Evolutionary conservation across 2,329 filamentous ascomycete genomes (phyloP).

Genomic region (Akanthomyces dipterigenus): DNA sequence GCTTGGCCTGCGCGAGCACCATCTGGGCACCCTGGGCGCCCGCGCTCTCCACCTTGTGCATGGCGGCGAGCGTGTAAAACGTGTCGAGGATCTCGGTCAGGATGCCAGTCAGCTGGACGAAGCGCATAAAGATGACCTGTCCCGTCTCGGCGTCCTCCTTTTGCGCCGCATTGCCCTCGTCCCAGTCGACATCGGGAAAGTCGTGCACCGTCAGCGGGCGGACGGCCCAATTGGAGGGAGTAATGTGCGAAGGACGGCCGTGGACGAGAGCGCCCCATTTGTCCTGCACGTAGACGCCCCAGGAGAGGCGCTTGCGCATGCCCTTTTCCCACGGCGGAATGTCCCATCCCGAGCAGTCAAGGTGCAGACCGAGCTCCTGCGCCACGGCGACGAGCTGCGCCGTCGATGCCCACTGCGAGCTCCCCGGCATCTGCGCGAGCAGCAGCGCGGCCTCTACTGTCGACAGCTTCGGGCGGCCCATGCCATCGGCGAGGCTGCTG

Average conservation of each 20-base stretch:
- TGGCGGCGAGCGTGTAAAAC: constrained; percentile 75
- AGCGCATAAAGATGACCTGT: constrained; percentile 64
- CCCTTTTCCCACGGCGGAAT: constrained; percentile 85
- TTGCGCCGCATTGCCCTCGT: constrained; percentile 54
- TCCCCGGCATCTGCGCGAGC: constrained; percentile 66
- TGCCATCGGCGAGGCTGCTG: constrained; percentile 65
- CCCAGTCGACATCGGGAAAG: constrained; percentile 66
- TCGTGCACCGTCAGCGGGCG: constrained; percentile 56
- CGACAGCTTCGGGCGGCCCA: constrained; percentile 75
- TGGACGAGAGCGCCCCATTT: constrained; percentile 83
- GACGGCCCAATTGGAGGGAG: constrained; percentile 69
- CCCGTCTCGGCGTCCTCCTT: constrained; percentile 61
- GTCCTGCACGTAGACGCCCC: constrained; percentile 92
- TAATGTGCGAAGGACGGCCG: constrained; percentile 73
- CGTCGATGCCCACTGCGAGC: constrained; percentile 77
- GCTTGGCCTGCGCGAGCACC: constrained; percentile 69
- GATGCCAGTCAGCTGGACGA: constrained; percentile 68
- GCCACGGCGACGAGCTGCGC: constrained; percentile 80
- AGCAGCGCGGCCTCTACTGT: constrained; percentile 72
- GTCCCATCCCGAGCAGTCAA: constrained; percentile 81
- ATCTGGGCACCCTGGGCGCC: constrained; percentile 64
- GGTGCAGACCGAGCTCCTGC: constrained; percentile 81
- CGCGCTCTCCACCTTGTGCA: constrained; percentile 59
- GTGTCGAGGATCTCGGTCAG: constrained; percentile 75
- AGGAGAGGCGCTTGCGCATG: constrained; percentile 75